Evolutionary conservation across 148 eudicot genomes (phyloP).

Genomic region (Amaranthus cruentus): DNA sequence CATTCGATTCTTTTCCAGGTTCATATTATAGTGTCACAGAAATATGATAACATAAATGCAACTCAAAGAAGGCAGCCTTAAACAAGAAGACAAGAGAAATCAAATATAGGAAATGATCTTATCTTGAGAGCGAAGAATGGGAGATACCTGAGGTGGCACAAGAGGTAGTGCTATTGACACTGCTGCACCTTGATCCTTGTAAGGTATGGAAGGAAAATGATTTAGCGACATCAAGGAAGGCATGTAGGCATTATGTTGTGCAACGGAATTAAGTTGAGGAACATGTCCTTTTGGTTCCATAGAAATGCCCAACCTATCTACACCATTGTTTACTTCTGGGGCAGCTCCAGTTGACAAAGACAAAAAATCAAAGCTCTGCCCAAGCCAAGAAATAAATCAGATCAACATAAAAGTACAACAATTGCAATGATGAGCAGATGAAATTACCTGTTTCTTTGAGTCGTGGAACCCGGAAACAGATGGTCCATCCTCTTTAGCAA

Average conservation of each 20-base stretch:
- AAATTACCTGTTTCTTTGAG: slow-evolving; percentile 38
- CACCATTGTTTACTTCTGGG: slow-evolving; percentile 21
- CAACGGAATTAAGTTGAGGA: slow-evolving; percentile 29
- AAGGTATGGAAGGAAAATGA: slow-evolving; percentile 26
- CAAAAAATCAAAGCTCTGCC: slow-evolving; percentile 51
- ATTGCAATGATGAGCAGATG: background rate
- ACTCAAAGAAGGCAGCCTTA: background rate
- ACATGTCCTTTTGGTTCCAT: slow-evolving; percentile 26
- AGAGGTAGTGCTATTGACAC: slow-evolving; percentile 25
- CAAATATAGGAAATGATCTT: background rate
- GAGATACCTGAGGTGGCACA: slow-evolving; percentile 19
- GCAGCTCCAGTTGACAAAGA: slow-evolving; percentile 39
- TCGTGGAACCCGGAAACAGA: slow-evolving; percentile 22
- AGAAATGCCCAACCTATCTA: slow-evolving; percentile 17
- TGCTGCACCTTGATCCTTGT: slow-evolving; percentile 30
- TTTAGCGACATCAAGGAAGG: slow-evolving; percentile 31
- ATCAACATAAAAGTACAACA: slow-evolving; percentile 6
- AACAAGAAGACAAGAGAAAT: background rate
- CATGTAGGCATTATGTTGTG: slow-evolving; percentile 22
- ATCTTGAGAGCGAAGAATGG: background rate
- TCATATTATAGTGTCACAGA: background rate
- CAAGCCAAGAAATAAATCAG: slow-evolving; percentile 12
- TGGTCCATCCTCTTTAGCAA: slow-evolving; percentile 33
- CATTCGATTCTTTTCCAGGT: background rate
- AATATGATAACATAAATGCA: background rate